These are phyloP conservation scores for Suillus variegatus DNA, from an alignment of 768 basidiomycete species.

Conservation along the genomic window DNA sequence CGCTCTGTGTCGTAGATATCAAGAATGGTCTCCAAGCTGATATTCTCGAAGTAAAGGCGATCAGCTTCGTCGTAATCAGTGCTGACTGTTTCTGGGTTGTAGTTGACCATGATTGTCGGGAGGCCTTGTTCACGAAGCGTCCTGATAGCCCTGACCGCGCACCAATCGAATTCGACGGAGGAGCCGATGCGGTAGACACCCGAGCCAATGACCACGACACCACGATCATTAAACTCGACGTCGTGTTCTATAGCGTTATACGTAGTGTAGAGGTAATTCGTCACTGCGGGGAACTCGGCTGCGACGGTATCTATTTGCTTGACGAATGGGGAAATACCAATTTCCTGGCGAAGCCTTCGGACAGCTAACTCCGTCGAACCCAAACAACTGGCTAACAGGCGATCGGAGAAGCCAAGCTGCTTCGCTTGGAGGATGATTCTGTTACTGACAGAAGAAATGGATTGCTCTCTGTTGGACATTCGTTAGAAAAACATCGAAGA, in stretches of 20 bases:
- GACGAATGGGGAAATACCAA: conserved; percentile 82
- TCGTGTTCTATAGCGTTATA: conserved; percentile 98
- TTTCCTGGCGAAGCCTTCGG: conserved; percentile 85
- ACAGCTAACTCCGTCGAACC: conserved; percentile 93
- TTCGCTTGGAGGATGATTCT: conserved; percentile 79
- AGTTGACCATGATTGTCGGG: conserved; percentile 99
- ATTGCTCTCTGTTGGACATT: conserved; percentile 49
- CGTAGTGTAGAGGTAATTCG: conserved; percentile 98
- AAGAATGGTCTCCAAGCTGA: conserved; percentile 92
- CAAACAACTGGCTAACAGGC: conserved; percentile 80
- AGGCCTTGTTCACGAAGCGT: conserved; percentile 94
- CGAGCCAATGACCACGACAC: conserved; percentile 96
- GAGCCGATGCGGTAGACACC: conserved; percentile 99
- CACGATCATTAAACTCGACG: conserved; percentile 83
- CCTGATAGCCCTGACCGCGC: conserved; percentile 95
- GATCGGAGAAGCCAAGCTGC: conserved; percentile 95
- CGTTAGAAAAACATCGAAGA: neutral
- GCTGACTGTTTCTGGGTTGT: conserved; percentile 98
- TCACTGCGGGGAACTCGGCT: conserved; percentile 97
- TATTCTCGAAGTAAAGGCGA: conserved; percentile 98
- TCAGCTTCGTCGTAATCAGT: conserved; percentile 99
- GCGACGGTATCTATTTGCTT: conserved; percentile 99
- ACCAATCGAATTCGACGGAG: conserved; percentile 99
- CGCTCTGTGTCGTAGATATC: conserved; percentile 95
- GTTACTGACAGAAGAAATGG: conserved; percentile 61